These are phyloP conservation scores for Corymbia calophylla DNA, from an alignment of 441 rosid genomes.

Conservation along the genomic window DNA sequence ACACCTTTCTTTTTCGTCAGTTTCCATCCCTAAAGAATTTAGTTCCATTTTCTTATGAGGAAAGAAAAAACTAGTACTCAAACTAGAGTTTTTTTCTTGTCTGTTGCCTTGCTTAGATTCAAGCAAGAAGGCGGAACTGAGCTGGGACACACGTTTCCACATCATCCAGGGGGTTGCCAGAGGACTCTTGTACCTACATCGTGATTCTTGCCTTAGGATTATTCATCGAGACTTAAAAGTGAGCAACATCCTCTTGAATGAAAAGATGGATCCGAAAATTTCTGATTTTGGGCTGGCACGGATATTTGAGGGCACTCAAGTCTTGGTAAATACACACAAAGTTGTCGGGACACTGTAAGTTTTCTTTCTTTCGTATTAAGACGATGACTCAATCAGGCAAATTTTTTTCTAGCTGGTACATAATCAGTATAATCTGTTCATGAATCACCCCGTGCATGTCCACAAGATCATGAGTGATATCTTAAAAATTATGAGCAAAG, in stretches of 20 bases:
- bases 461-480: too few relatives aligned
- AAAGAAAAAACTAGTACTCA: background rate
- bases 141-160: background rate
- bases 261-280: background rate
- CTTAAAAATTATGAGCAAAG: too few relatives aligned
- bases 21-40: background rate
- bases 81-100: background rate
- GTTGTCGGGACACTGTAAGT: background rate
- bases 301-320: background rate
- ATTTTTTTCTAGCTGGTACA: background rate
- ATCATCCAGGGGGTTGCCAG: background rate
- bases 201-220: background rate
- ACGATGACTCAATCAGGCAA: background rate
- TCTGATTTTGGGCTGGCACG: background rate
- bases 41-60: background rate
- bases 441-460: too few relatives aligned
- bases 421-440: background rate
- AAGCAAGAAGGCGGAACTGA: background rate
- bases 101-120: background rate
- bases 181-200: background rate
- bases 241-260: background rate
- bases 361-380: background rate
- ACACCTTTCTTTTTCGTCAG: background rate
- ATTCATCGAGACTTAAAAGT: background rate
- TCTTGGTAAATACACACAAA: background rate